phyloP scores from a whole-genome alignment of 306 rosid genomes.

The Trichosanthes truncata region DNA sequence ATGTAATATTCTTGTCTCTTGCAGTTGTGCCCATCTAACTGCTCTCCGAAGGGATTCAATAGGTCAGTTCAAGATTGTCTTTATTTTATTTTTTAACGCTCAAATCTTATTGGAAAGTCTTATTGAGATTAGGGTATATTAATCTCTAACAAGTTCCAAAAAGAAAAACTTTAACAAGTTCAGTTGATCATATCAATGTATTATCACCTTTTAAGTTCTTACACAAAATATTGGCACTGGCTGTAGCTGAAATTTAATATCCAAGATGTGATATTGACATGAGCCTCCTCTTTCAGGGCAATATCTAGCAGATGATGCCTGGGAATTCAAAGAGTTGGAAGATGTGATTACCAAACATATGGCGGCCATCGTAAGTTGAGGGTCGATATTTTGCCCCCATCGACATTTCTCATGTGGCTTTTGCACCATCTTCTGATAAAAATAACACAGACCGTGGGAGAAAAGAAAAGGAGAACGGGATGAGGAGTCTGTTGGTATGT shows the following conservation, averaged over 20 bases:
- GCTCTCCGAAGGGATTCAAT: slow-evolving; percentile 92
- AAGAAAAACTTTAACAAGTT: neutral
- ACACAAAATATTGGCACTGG: neutral
- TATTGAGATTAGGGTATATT: neutral
- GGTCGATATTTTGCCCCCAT: neutral
- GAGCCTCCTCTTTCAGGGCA: slow-evolving; percentile 39
- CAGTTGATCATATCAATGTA: neutral
- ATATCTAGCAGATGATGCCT: slow-evolving; percentile 83
- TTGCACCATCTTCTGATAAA: slow-evolving; percentile 1
- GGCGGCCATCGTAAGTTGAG: neutral
- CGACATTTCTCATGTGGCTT: neutral
- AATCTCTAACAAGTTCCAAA: neutral
- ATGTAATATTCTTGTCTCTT: slow-evolving; percentile 9
- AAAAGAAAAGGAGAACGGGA: neutral
- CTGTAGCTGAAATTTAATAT: neutral
- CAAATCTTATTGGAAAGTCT: neutral
- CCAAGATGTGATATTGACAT: neutral
- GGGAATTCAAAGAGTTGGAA: slow-evolving; percentile 87
- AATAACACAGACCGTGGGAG: neutral
- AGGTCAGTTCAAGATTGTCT: slow-evolving; percentile 37
- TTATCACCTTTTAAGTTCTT: neutral
- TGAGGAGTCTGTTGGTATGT: neutral
- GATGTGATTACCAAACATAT: slow-evolving; percentile 38
- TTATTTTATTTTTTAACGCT: neutral
- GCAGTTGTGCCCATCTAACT: slow-evolving; percentile 90